These are phyloP conservation scores for Choiromyces venosus DNA, from an alignment of 495 filamentous ascomycete species.

Conservation along the genomic window DNA sequence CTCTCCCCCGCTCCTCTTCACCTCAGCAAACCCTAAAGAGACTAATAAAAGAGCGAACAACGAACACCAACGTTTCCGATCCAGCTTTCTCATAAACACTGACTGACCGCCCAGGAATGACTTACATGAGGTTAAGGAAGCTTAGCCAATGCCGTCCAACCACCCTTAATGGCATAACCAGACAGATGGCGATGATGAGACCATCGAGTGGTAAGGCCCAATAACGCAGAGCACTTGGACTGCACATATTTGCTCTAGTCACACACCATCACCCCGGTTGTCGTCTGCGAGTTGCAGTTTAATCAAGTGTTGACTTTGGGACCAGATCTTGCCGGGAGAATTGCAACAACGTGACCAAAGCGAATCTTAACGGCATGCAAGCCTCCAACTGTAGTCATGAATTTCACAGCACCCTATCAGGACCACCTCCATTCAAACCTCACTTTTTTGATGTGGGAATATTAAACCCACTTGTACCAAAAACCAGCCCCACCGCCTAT, in stretches of 20 bases:
- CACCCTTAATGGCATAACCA: background rate
- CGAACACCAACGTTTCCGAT: background rate
- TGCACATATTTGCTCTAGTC: background rate
- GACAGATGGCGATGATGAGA: background rate
- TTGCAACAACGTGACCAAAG: background rate
- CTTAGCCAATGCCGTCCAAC: background rate
- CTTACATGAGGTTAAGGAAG: background rate
- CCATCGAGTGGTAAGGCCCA: background rate
- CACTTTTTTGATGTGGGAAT: background rate
- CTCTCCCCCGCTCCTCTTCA: background rate
- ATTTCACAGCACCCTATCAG: background rate
- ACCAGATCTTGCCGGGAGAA: background rate
- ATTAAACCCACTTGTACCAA: background rate
- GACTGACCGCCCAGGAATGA: background rate
- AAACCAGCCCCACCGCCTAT: background rate
- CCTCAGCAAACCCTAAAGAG: background rate
- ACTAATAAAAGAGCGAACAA: background rate
- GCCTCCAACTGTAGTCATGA: background rate
- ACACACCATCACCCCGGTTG: background rate
- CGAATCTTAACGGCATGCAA: constrained; percentile 4
- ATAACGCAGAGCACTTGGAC: background rate
- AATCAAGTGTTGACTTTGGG: background rate
- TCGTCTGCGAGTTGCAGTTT: background rate
- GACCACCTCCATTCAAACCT: background rate
- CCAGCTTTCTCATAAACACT: background rate